Conservation (phyloP, 1,284 basidiomycete genomes). For the Irpex sp. region DNA sequence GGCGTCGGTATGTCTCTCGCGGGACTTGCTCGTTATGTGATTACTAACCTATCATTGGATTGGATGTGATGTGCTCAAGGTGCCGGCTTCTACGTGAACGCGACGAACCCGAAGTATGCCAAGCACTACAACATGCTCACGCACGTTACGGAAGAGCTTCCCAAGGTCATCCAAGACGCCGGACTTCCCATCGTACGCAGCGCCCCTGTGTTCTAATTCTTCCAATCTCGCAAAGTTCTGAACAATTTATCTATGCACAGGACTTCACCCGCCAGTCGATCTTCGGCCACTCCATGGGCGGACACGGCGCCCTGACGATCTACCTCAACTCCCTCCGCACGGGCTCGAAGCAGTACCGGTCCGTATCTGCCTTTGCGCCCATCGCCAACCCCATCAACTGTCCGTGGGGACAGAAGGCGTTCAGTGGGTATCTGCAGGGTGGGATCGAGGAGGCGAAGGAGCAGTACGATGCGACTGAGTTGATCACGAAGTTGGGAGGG, state of each 20-base stretch:
- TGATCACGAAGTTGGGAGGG: slow-evolving; percentile 54
- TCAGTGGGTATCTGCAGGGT: slow-evolving; percentile 82
- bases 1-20: slow-evolving; percentile 55
- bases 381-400: slow-evolving; percentile 87
- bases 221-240: neutral
- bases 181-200: slow-evolving; percentile 59
- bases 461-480: slow-evolving; percentile 82
- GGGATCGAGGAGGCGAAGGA: slow-evolving; percentile 74
- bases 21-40: neutral
- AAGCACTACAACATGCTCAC: slow-evolving; percentile 92
- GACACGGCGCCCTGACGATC: slow-evolving; percentile 90
- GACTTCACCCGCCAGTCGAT: slow-evolving; percentile 74
- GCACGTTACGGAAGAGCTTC: slow-evolving; percentile 81
- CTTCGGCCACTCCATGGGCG: slow-evolving; percentile 90
- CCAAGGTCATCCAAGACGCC: slow-evolving; percentile 67
- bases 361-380: slow-evolving; percentile 92
- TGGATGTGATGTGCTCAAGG: slow-evolving; percentile 36
- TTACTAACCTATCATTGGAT: neutral
- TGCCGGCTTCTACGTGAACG: slow-evolving; percentile 93
- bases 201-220: slow-evolving; percentile 1
- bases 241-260: slow-evolving; percentile 30
- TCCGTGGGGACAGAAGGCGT: slow-evolving; percentile 93
- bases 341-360: slow-evolving; percentile 65
- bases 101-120: slow-evolving; percentile 75
- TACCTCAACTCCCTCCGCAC: slow-evolving; percentile 68